Evolutionary conservation across 148 eudicot species (phyloP).

Genomic region (Chenopodium album): DNA sequence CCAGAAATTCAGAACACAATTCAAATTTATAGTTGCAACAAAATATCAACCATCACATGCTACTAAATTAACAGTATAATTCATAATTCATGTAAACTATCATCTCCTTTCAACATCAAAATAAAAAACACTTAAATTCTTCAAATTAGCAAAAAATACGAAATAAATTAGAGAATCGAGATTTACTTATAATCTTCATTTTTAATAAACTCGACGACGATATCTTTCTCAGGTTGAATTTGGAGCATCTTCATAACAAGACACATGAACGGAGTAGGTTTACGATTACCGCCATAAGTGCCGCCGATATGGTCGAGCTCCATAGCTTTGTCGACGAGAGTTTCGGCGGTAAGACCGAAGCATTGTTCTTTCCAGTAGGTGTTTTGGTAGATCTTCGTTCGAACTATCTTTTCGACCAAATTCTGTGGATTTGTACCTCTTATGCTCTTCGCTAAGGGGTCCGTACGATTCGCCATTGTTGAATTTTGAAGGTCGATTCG

Average conservation of each 20-base stretch:
- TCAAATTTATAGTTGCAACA: neutral
- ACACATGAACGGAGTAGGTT: conserved; percentile 88
- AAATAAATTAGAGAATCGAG: neutral
- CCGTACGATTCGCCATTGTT: conserved; percentile 97
- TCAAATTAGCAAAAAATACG: neutral
- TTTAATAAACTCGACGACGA: conserved; percentile 87
- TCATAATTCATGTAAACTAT: too few species aligned
- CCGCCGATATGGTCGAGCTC: conserved; percentile 97
- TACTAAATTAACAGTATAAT: neutral
- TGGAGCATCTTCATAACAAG: conserved; percentile 97
- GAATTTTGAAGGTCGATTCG: neutral
- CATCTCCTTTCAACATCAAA: too few species aligned
- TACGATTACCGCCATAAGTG: conserved; percentile 83
- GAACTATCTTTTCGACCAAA: conserved; percentile 84
- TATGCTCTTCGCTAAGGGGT: conserved; percentile 84
- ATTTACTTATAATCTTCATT: conserved; percentile 81
- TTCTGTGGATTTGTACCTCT: conserved; percentile 95
- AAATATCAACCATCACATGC: neutral
- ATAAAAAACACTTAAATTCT: too few species aligned
- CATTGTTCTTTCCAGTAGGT: conserved; percentile 98
- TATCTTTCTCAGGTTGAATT: conserved; percentile 92
- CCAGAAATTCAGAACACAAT: neutral
- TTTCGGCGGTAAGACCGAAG: conserved; percentile 96
- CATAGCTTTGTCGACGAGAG: conserved; percentile 98
- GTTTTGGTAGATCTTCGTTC: conserved; percentile 80